phyloP scores from a whole-genome alignment of 2,329 filamentous ascomycete genomes.

The Fusarium stilboides region DNA sequence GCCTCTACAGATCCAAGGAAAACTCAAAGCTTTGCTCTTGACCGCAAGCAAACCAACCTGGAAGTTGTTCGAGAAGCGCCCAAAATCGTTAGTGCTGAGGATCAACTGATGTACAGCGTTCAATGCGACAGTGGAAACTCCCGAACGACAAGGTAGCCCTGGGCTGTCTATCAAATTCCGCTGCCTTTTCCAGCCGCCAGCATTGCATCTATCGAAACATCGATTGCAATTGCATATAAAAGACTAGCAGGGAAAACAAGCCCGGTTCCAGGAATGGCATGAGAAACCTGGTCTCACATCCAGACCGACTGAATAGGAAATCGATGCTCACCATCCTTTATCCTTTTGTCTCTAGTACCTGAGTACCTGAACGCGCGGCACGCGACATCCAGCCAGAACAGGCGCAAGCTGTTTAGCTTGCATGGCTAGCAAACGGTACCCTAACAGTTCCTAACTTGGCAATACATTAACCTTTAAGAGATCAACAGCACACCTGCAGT shows the following conservation, averaged over 20 bases:
- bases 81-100: conserved; percentile 19
- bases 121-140: conserved; percentile 30
- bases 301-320: conserved; percentile 3
- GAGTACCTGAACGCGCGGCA: conserved; percentile 42
- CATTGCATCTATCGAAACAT: not conserved
- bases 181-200: not conserved
- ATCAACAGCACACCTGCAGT: not conserved
- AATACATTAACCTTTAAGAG: not conserved
- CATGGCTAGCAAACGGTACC: conserved; percentile 2
- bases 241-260: not conserved
- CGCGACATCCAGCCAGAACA: conserved; percentile 32
- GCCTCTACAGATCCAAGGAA: not conserved
- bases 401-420: not conserved
- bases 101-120: conserved; percentile 30
- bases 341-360: conserved; percentile 26
- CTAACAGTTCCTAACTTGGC: conserved; percentile 12
- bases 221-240: not conserved
- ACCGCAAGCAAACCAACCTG: not conserved
- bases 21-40: conserved; percentile 1
- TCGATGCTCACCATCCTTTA: not conserved
- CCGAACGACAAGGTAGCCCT: conserved; percentile 23
- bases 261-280: conserved; percentile 1
- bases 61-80: conserved; percentile 14
- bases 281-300: conserved; percentile 5
- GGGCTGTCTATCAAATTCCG: not conserved